Evolutionary conservation across 768 basidiomycete genomes (phyloP).

Genomic region (Strobilomyces confusus): DNA sequence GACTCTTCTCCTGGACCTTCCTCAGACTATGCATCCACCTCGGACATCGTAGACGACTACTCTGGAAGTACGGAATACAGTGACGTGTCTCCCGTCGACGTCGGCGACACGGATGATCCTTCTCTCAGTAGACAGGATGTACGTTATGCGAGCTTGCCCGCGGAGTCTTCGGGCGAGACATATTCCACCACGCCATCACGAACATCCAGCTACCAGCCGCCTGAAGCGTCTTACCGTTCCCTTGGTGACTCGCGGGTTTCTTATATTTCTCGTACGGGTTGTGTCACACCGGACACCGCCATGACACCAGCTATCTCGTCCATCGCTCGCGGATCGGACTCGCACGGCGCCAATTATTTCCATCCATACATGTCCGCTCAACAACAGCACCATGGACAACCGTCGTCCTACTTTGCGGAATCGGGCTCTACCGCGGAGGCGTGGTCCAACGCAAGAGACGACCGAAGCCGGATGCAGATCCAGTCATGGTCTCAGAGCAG

Average conservation of each 20-base stretch:
- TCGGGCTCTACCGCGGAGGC: constrained; percentile 16
- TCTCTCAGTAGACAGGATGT: constrained; percentile 14
- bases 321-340: constrained; percentile 25
- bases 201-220: constrained; percentile 23
- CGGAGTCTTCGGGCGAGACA: constrained; percentile 17
- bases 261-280: constrained; percentile 27
- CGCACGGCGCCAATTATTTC: constrained; percentile 19
- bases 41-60: constrained; percentile 33
- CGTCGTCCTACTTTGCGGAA: constrained; percentile 24
- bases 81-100: constrained; percentile 40
- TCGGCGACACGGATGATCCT: constrained; percentile 22
- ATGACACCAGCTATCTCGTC: constrained; percentile 19
- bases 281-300: constrained; percentile 24
- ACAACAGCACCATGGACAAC: constrained; percentile 22
- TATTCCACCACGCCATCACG: constrained; percentile 15
- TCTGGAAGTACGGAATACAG: constrained; percentile 28
- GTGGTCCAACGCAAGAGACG: constrained; percentile 22
- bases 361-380: constrained; percentile 24
- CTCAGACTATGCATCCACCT: constrained; percentile 28
- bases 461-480: constrained; percentile 17
- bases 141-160: constrained; percentile 19
- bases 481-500: constrained; percentile 27
- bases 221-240: constrained; percentile 23
- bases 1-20: constrained; percentile 31
- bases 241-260: constrained; percentile 26